A percentile compares a stretch with the other conserved stretches of the same genome.
phyloP scores from a whole-genome alignment of 208 protist species.

The Porcisia hertigi region DNA sequence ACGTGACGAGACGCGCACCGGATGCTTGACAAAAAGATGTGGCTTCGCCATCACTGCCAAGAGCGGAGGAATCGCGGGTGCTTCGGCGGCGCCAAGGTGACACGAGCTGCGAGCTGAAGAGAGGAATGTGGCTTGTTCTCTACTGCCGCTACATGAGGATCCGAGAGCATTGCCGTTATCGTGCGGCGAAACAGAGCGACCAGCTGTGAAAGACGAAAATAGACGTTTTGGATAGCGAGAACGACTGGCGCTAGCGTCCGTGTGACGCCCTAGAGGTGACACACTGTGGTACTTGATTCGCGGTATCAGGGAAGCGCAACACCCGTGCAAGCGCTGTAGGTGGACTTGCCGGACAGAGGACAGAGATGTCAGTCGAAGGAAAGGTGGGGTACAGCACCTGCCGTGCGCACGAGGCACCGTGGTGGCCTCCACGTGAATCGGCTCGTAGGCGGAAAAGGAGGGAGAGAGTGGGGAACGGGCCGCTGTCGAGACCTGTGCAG shows the following conservation, averaged over 20 bases:
- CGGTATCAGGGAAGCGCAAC: not conserved
- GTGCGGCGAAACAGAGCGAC: not conserved
- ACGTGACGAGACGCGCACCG: slow-evolving; percentile 5
- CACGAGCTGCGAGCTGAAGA: not conserved
- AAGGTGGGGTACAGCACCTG: not conserved
- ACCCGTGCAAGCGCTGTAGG: slow-evolving; percentile 1
- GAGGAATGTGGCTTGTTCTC: not conserved
- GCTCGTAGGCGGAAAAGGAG: slow-evolving; percentile 20
- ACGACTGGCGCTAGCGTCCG: not conserved
- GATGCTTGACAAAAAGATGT: slow-evolving; percentile 51
- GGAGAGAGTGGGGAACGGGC: not conserved
- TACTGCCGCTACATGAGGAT: not conserved
- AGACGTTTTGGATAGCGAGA: not conserved
- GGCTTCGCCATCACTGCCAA: slow-evolving; percentile 37
- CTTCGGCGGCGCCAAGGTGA: not conserved
- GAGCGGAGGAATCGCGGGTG: slow-evolving; percentile 1
- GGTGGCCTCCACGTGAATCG: slow-evolving; percentile 16
- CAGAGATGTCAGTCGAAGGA: not conserved
- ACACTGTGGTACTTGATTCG: slow-evolving; percentile 5
- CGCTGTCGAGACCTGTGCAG: not conserved
- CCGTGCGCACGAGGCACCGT: slow-evolving; percentile 18
- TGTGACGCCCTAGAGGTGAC: not conserved
- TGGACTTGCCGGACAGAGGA: not conserved
- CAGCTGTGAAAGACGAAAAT: not conserved
- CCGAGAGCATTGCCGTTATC: not conserved